Conservation (phyloP, 2,329 filamentous ascomycete species). For the Zymoseptoria crescenta region DNA sequence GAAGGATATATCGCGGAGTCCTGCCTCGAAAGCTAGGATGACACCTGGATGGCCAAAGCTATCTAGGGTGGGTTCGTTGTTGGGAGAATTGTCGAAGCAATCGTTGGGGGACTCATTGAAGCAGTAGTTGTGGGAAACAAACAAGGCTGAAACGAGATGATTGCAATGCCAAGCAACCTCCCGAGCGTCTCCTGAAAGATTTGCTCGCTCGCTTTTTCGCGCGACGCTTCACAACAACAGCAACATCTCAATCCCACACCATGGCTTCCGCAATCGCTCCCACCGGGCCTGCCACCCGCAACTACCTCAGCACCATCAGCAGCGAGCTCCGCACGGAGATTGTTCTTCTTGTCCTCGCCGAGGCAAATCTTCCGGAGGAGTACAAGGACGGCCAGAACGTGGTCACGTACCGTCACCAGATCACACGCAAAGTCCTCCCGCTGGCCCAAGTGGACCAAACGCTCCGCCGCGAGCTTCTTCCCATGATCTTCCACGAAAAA, state of each 20-base stretch:
- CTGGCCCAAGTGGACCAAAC: background rate
- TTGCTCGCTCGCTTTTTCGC: no score
- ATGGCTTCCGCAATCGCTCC: background rate
- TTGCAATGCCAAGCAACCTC: no score
- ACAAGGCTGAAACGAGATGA: no score
- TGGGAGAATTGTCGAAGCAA: no score
- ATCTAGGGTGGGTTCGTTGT: no score
- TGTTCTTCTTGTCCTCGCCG: background rate
- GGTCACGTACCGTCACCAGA: background rate
- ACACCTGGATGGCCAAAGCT: no score
- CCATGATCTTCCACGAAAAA: background rate
- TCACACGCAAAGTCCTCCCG: background rate
- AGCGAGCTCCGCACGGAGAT: background rate
- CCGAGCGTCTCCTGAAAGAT: no score
- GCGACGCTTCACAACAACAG: background rate
- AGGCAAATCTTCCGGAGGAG: background rate
- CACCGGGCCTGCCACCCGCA: background rate
- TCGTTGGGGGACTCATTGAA: no score
- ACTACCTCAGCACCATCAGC: background rate
- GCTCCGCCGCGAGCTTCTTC: background rate
- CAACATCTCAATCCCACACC: background rate
- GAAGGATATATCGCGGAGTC: no score
- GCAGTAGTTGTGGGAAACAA: no score
- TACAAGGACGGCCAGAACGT: background rate
- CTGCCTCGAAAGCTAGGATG: no score